Conservation (phyloP, 768 basidiomycete genomes). For the Lactarius quietus region DNA sequence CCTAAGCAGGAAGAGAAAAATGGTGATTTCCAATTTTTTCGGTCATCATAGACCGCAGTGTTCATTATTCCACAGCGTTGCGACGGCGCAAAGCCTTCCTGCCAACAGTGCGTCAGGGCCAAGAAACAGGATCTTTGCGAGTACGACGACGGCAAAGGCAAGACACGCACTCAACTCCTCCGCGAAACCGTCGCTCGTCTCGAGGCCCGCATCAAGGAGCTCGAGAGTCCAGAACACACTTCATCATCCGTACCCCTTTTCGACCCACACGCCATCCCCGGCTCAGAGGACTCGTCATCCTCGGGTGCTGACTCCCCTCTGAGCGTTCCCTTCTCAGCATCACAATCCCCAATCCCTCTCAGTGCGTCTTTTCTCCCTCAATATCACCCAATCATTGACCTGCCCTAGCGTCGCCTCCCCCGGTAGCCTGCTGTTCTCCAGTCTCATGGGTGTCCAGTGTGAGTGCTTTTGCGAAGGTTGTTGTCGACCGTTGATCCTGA, state of each 20-base stretch:
- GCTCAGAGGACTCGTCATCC: constrained; percentile 35
- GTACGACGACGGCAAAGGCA: constrained; percentile 83
- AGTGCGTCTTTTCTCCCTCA: constrained; percentile 45
- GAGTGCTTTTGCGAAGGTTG: not conserved
- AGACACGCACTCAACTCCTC: constrained; percentile 74
- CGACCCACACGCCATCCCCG: constrained; percentile 52
- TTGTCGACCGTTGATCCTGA: not conserved
- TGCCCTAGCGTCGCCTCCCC: constrained; percentile 16
- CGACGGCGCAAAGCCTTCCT: constrained; percentile 72
- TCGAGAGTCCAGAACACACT: constrained; percentile 70
- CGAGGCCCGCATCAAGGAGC: constrained; percentile 66
- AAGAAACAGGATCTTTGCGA: constrained; percentile 74
- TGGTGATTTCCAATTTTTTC: constrained; percentile 14
- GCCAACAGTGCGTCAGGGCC: constrained; percentile 72
- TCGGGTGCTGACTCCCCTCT: constrained; percentile 35
- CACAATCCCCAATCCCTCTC: constrained; percentile 35
- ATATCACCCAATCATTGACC: constrained; percentile 26
- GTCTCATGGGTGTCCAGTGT: constrained; percentile 19
- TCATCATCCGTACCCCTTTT: constrained; percentile 67
- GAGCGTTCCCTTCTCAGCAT: constrained; percentile 32
- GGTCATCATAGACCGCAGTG: not conserved
- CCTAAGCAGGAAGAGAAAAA: constrained; percentile 26
- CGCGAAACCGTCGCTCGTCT: constrained; percentile 73
- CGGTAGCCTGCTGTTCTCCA: constrained; percentile 15
- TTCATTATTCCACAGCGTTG: constrained; percentile 51